phyloP scores from a whole-genome alignment of 1,139 yeast genomes.

The Kodamaea sp. region DNA sequence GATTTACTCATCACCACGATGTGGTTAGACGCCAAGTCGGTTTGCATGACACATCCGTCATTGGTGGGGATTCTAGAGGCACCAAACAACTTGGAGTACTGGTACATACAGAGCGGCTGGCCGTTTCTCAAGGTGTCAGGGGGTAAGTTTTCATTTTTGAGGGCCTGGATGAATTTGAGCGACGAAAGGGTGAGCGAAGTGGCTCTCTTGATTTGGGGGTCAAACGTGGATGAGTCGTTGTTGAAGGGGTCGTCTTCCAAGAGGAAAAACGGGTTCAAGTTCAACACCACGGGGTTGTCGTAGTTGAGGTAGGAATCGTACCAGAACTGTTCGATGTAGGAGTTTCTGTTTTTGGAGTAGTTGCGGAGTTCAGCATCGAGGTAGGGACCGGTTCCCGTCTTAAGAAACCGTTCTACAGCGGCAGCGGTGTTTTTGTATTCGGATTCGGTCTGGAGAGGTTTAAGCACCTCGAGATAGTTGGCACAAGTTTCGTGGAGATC shows the following conservation, averaged over 20 bases:
- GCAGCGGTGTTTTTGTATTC: slow-evolving; percentile 63
- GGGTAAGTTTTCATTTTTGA: slow-evolving; percentile 73
- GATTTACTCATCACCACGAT: slow-evolving; percentile 83
- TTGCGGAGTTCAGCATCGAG: slow-evolving; percentile 64
- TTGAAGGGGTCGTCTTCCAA: slow-evolving; percentile 92
- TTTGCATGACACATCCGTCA: slow-evolving; percentile 82
- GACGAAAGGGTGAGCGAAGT: slow-evolving; percentile 79
- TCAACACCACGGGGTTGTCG: slow-evolving; percentile 86
- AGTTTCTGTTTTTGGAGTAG: slow-evolving; percentile 64
- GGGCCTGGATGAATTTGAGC: slow-evolving; percentile 74
- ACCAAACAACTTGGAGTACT: slow-evolving; percentile 81
- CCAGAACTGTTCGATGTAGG: slow-evolving; percentile 93
- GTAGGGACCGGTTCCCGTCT: slow-evolving; percentile 56
- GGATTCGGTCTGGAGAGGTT: slow-evolving; percentile 73
- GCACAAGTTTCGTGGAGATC: slow-evolving; percentile 63
- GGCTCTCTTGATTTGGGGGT: slow-evolving; percentile 76
- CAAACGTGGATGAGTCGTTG: slow-evolving; percentile 48
- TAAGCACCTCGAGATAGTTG: slow-evolving; percentile 62
- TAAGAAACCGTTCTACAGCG: slow-evolving; percentile 62
- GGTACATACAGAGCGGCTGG: slow-evolving; percentile 84
- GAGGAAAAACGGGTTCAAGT: slow-evolving; percentile 83
- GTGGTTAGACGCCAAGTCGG: slow-evolving; percentile 73
- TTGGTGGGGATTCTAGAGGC: slow-evolving; percentile 80
- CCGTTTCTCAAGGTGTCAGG: slow-evolving; percentile 68
- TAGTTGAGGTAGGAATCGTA: slow-evolving; percentile 83